These are phyloP conservation scores for Karstenula rhodostoma DNA, from an alignment of 2,329 filamentous ascomycete genomes.

Conservation along the genomic window DNA sequence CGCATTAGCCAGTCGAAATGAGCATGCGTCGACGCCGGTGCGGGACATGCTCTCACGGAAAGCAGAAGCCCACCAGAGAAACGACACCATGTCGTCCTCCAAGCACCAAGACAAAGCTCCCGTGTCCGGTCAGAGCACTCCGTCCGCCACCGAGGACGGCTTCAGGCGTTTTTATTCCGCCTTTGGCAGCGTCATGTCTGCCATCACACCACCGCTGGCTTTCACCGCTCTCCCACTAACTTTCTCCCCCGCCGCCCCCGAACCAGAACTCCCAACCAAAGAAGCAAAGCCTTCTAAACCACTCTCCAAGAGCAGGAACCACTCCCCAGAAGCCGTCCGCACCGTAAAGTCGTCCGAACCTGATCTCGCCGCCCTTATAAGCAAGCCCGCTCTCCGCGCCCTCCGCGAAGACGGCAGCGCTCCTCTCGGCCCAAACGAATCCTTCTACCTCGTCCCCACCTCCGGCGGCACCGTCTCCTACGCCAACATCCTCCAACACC, in stretches of 20 bases:
- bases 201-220: slow-evolving; percentile 86
- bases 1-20: slow-evolving; percentile 65
- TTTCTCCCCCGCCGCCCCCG: slow-evolving; percentile 34
- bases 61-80: slow-evolving; percentile 29
- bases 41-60: slow-evolving; percentile 43
- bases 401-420: slow-evolving; percentile 70
- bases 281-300: slow-evolving; percentile 30
- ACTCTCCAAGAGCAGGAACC: slow-evolving; percentile 27
- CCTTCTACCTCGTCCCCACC: slow-evolving; percentile 92
- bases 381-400: slow-evolving; percentile 81
- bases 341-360: slow-evolving; percentile 63
- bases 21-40: slow-evolving; percentile 40
- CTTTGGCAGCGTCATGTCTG: slow-evolving; percentile 87
- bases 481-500: slow-evolving; percentile 75
- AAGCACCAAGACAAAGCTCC: slow-evolving; percentile 24
- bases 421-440: slow-evolving; percentile 56
- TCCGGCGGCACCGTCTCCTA: slow-evolving; percentile 93
- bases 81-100: slow-evolving; percentile 17
- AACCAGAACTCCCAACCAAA: slow-evolving; percentile 32
- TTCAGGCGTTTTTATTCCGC: slow-evolving; percentile 93
- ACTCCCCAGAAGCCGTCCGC: slow-evolving; percentile 40
- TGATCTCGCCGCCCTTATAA: slow-evolving; percentile 84
- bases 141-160: slow-evolving; percentile 69
- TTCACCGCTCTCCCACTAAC: slow-evolving; percentile 88
- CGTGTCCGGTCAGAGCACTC: slow-evolving; percentile 23